Evolutionary conservation across 179 eudicot genomes (phyloP), one percentile per base, ranked within the genome.

Genomic region (Spinacia oleracea): DNA sequence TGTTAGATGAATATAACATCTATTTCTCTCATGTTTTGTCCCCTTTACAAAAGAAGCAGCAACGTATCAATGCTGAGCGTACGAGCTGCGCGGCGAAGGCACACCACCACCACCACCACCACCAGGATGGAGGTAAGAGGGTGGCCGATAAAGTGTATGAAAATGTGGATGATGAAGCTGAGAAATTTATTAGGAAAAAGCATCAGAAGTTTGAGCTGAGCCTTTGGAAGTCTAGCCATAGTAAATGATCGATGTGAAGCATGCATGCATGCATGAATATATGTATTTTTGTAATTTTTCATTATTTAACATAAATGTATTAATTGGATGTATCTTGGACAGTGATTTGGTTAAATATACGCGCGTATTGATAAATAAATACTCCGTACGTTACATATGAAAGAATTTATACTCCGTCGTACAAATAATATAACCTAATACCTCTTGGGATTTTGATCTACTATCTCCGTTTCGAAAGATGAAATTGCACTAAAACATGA

Each of bases 1-100:
- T 72, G 53, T 50, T 81, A 64, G 81, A 81, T 65, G 84, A 81
- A 67, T 51, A 74, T 14, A 72, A 66, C 25, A 66, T 81, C 45
- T 81, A 81, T 66, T 81, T 81, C 69, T 64, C 73, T 9, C 72
- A 81, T 56, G 70, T 81, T 27, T 77, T 81, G 2, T 71, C 74
- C 0, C 84, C 84, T 53, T 65, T 69, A 63, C 77, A 18, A 50
- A 72, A 77, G 74, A 66, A 38, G 7, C 45, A 79, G 25, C 55
- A 70, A 23, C 42, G 15, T 43, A n/a, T n/a, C n/a, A 62, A 8
- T 48, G 1, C 53, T 48, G 53, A 48, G 18, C 5, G 53, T 48
- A 48, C 14, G 53, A 48, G 18, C 53, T 15, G 53, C 53, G 5
- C 5, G 53, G 20, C 53, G 53, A 62, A 6, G 66, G 14, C 6